Conservation (phyloP, 345 rosid genomes). For the Camelina laxa region DNA sequence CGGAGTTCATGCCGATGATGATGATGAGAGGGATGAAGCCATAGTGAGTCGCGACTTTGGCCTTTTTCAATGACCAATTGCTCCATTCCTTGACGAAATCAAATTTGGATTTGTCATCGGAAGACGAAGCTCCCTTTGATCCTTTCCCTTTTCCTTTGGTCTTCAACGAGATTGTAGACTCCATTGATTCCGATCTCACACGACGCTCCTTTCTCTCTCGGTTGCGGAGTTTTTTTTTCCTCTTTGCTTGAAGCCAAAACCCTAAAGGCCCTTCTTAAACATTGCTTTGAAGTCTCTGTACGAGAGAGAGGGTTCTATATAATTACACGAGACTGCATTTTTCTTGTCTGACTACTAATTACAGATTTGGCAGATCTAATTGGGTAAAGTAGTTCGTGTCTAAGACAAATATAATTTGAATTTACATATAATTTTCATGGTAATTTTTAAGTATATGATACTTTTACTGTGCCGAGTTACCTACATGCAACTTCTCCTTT, state of each 20-base stretch:
- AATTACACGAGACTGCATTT: no score
- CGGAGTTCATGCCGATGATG: slow-evolving; percentile 93
- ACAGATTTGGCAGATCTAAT: background rate
- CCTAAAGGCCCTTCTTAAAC: slow-evolving; percentile 20
- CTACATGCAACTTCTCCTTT: no score
- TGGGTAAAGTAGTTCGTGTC: background rate
- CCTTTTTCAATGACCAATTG: slow-evolving; percentile 86
- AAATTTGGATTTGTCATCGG: slow-evolving; percentile 51
- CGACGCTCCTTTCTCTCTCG: slow-evolving; percentile 3
- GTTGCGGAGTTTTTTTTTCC: background rate
- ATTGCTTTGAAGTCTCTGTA: background rate
- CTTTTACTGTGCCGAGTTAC: no score
- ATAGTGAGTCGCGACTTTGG: slow-evolving; percentile 86
- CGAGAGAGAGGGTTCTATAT: background rate
- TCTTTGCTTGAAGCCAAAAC: background rate
- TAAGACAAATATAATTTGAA: no score
- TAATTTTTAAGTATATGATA: no score
- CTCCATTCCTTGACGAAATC: slow-evolving; percentile 83
- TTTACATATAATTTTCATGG: no score
- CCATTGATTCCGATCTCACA: slow-evolving; percentile 49
- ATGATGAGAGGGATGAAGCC: slow-evolving; percentile 91
- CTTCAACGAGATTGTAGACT: slow-evolving; percentile 59
- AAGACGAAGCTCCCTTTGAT: slow-evolving; percentile 45
- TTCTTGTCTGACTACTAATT: background rate
- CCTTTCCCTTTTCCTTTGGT: slow-evolving; percentile 62